Base-by-base conservation (phyloP, 2,329 filamentous ascomycete genomes). In the Colletotrichum truncatum region DNA sequence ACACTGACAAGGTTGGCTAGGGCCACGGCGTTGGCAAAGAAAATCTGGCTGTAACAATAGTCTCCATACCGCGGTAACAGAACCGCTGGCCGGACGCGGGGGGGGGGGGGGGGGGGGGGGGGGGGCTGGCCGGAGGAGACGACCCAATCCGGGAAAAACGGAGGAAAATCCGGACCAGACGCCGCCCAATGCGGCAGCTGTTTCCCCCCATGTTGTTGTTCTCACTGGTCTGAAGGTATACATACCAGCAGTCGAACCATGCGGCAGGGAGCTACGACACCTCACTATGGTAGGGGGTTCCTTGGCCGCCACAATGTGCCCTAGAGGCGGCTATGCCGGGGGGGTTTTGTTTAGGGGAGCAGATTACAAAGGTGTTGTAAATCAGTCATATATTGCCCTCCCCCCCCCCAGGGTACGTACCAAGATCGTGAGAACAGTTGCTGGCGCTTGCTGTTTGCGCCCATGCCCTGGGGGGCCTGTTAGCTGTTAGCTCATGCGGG, bases 101-200 rank as follows among this genome's bases (percentile, higher is more conserved):
- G 41, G 56, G 39, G 32, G n/a, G 6, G 25, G 41, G 48, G 62
- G 62, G 54, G 7, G n/a, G 61, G 46, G n/a, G 39, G 32, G 39
- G 39, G 61, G 41, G 56, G 39, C 38, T n/a, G 6, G 25, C 49
- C 56, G 62, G 62, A 61, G 7, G n/a, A 65, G 46, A 49, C 56
- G 34, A 34, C 62, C 48, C 26, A 61, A 61, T 61, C 12, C 56
- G 56, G 62, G 48, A n/a, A 61, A 36, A 21, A 18, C 48, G 62
- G 62, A 53, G 62, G 56, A 11, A 30, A 23, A 61, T 61, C 48
- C 62, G 62, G 62, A 61, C 23, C 11, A 61, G 25, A 54, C 55
- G n/a, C 56, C 62, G 48, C 62, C 62, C 26, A 54, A 55, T 34
- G 9, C 12, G 41, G 48, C 32, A 65, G 62, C 34, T 61, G 41